Evolutionary conservation across 352 stramenopile species (phyloP), one percentile per base, ranked within the genome.

Genomic region (Phytophthora pluvialis): DNA sequence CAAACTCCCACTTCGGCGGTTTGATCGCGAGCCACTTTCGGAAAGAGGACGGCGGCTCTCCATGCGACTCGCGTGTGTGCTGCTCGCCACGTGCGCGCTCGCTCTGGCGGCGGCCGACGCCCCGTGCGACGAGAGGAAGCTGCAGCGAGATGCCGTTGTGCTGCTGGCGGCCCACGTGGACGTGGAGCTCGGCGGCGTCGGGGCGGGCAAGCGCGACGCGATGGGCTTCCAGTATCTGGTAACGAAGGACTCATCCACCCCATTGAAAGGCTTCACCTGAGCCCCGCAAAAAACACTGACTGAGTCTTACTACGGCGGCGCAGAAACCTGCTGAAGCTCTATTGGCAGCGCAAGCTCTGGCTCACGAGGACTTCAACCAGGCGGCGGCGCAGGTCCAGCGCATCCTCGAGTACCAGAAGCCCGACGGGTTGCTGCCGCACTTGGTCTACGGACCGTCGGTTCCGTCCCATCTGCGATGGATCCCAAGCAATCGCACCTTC

Each of bases 141-240:
- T 95, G 9, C 63, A 82, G 43, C 67, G 60, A 13, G 64, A 88
- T 18, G 87, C 87, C 7, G 53, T 63, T 33, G 43, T 45, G 13
- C 39, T 89, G 0, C 73, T 95, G 13, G 52, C 26, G 12, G 49
- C 59, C 10, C 75, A 90, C 44, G 81, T 83, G 42, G 87, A 95
- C 56, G 67, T 85, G 54, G 80, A 92, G 49, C 46, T 95, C 13
- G 83, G 86, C 50, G 87, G 83, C n/a, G 78, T 90, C 11, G 67
- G 76, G 11, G 82, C 85, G 3, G 87, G 80, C 0, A 66, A 72
- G 38, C 36, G 59, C 4, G 57, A 72, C 13, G 53, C 80, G 57
- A 77, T 88, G 51, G 85, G 85, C 42, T 95, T 95, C 56, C 85
- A 95, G 62, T 76, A 95, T 55, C 52, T 95, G 52, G 87, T 95